These are phyloP conservation scores for Russula brevipes DNA, from an alignment of 768 basidiomycete genomes.

Conservation along the genomic window DNA sequence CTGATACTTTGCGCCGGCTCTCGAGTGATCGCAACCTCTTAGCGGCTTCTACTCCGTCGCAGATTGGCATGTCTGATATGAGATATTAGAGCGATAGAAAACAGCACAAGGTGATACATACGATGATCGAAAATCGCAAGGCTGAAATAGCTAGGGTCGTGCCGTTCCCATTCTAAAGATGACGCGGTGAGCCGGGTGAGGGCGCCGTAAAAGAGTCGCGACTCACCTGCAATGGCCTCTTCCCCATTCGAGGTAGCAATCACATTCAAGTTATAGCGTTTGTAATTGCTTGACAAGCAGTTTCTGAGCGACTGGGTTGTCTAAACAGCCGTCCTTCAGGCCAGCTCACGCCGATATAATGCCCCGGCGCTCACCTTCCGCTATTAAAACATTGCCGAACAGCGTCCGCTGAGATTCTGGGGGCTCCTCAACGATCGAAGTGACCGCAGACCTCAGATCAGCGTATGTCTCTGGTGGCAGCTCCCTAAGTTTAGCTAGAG, in stretches of 20 bases:
- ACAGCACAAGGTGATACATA: conserved; percentile 26
- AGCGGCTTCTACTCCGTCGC: conserved; percentile 70
- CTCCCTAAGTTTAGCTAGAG: conserved; percentile 55
- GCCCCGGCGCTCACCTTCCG: conserved; percentile 48
- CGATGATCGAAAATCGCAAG: conserved; percentile 73
- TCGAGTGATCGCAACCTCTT: conserved; percentile 59
- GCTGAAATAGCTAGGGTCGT: conserved; percentile 62
- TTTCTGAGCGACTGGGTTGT: conserved; percentile 67
- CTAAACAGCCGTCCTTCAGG: conserved; percentile 33
- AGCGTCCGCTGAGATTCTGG: conserved; percentile 48
- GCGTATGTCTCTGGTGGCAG: conserved; percentile 42
- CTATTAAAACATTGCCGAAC: conserved; percentile 63
- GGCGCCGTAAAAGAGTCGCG: background rate
- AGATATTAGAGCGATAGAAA: background rate
- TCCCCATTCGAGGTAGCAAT: conserved; percentile 61
- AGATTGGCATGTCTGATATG: conserved; percentile 67
- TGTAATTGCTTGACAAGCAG: conserved; percentile 63
- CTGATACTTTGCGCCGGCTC: conserved; percentile 46
- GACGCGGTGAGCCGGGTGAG: conserved; percentile 3
- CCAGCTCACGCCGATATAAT: background rate
- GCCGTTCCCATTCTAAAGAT: conserved; percentile 57
- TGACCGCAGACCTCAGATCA: conserved; percentile 35
- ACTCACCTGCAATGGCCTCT: conserved; percentile 54
- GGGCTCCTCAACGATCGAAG: conserved; percentile 44
- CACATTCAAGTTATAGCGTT: conserved; percentile 54